Evolutionary conservation across 23 red algal genomes (phyloP), one percentile per base, ranked within the genome.

Genomic region (Pyropia yezoensis): DNA sequence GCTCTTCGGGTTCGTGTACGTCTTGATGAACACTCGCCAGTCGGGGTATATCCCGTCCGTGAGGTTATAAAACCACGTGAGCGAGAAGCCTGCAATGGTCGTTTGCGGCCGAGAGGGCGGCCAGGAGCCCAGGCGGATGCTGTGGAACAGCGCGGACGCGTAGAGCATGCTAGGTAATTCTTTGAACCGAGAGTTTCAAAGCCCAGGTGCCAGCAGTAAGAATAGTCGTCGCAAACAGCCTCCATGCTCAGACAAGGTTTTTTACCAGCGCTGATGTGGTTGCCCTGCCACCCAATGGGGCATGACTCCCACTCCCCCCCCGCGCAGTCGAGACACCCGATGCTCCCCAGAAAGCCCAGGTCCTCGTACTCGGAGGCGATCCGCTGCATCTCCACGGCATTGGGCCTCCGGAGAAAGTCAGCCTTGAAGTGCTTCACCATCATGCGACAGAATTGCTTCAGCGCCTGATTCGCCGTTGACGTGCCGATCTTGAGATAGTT

Each of bases 151-250:
- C 47, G 34, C 27, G 49, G 13, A 14, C 27, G 34, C 1, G 69
- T 24, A 45, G 74, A 50, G 13, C 65, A 73, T 18, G n/a, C 66
- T 3, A 45, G 16, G 26, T 83, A 57, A 51, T 73, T 83, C 20
- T 62, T 49, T 6, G 49, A 33, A 23, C 58, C 79, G 59, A 69
- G 78, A 49, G 47, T 7, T 3, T 50, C 67, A 65, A 63, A 65
- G n/a, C n/a, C 14, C 26, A 73, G 24, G 47, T 83, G 67, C 79
- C 79, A 70, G 57, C 72, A 66, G 54, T 55, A 63, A 17, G 67
- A 61, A 54, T 27, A 24, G 15, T 69, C 45, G 64, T 83, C 79
- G 39, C 55, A 63, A 51, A 73, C 18, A 57, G 1, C 27, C 45
- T 74, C 53, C 57, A 83, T 65, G 29, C 57, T 12, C 17, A 74